Evolutionary conservation across 2,329 filamentous ascomycete species (phyloP), one percentile per base, ranked within the genome.

Genomic region (Calonectria pseudoreteaudii): DNA sequence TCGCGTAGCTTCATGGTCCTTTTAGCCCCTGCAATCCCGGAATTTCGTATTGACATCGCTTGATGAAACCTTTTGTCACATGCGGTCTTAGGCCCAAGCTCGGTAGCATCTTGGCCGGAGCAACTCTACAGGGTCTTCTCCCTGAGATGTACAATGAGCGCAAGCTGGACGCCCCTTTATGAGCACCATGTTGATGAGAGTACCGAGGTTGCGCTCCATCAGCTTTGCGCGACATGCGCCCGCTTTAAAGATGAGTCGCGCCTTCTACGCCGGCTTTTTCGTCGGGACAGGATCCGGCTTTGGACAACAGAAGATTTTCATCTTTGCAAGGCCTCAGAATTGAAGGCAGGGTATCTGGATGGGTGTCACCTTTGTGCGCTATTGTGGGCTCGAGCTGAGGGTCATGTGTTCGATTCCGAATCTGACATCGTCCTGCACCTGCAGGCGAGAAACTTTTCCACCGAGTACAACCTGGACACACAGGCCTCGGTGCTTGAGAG

Each of bases 311-410:
- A 71, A 18, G 7, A 30, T 16, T 71, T 71, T 23, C 3, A 11
- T 6, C 50, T 71, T 26, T 64, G 60, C 47, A 41, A 34, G 4
- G 60, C 47, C 10, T 20, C 47, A 2, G 60, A 58, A 8, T 16
- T 71, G 28, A 71, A 58, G 38, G 26, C 36, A 4, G 60, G 68
- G 5, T 71, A 71, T 31, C 60, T 71, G 20, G 6, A 23, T 20
- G 68, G 60, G 10, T 71, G 68, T 23, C 60, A 71, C n/a, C 60
- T 71, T 2, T 71, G 68, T 18, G 68, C 68, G 18, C 23, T 66
- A 36, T 14, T 71, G 20, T 71, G 68, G 68, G 38, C 36, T 3
- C 60, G 38, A 28, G 68, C 58, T 8, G 68, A 47, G 20, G 68
- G 68, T 18, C 28, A 70, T 20, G n/a, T 28, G 3, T 28, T 70